Conservation (phyloP, 202 grass and related monocot genomes). For the Saccharum hybrid region DNA sequence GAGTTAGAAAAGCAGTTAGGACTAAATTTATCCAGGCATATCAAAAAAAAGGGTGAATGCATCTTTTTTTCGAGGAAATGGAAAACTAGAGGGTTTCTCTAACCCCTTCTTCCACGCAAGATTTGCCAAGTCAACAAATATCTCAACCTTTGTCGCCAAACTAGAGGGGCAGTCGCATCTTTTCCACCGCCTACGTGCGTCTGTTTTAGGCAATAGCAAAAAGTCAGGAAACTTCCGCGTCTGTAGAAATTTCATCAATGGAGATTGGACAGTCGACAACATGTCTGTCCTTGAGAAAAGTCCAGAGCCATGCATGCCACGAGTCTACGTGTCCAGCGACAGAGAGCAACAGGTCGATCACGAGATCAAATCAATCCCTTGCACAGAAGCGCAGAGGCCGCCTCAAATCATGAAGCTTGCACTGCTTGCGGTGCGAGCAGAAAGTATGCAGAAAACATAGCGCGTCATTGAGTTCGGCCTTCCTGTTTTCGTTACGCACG, state of each 20-base stretch:
- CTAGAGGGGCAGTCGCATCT: neutral
- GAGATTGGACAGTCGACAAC: no score
- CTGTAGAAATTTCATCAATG: no score
- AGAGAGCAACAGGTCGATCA: constrained; percentile 19
- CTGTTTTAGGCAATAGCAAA: neutral
- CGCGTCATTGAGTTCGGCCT: no score
- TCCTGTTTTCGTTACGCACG: no score
- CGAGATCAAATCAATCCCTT: neutral
- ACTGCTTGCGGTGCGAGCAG: neutral
- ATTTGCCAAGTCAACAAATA: neutral
- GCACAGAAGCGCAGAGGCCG: neutral
- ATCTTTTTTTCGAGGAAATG: no score
- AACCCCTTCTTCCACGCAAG: no score
- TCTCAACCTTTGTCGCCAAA: neutral
- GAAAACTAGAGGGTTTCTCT: neutral
- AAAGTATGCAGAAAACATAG: no score
- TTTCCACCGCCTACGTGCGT: neutral
- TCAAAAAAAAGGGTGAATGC: neutral
- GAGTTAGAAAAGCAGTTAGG: neutral
- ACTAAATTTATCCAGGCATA: neutral
- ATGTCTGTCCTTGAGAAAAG: no score
- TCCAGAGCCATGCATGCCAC: neutral
- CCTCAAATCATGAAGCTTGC: neutral
- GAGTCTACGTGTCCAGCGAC: no score
- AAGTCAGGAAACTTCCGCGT: neutral